Conservation (phyloP, 2,329 filamentous ascomycete genomes). For the Helminthosporium solani region DNA sequence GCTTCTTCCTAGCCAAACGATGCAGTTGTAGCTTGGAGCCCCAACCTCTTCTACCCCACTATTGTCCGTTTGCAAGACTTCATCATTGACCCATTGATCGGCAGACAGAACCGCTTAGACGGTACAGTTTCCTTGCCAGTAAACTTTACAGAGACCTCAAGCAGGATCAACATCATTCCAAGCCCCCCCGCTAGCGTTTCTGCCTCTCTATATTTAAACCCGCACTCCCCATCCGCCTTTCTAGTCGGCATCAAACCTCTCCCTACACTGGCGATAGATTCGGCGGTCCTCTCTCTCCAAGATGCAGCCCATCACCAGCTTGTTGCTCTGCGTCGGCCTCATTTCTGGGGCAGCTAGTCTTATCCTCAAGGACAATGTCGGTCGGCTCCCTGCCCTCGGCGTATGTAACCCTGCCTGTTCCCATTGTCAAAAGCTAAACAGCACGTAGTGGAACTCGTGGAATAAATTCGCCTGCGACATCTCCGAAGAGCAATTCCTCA, state of each 20-base stretch:
- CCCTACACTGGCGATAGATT: no score
- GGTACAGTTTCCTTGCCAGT: no score
- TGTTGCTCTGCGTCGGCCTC: neutral
- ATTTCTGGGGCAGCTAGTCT: conserved; percentile 1
- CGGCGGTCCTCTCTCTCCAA: neutral
- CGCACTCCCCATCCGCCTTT: no score
- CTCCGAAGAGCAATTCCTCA: conserved; percentile 52
- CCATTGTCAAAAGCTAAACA: neutral
- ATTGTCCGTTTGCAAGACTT: neutral
- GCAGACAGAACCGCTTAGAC: no score
- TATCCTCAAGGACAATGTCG: conserved; percentile 12
- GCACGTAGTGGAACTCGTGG: conserved; percentile 51
- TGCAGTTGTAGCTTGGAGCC: no score
- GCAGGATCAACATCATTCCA: no score
- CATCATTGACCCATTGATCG: neutral
- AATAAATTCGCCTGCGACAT: conserved; percentile 57
- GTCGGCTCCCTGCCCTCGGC: conserved; percentile 21
- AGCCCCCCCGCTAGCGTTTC: no score
- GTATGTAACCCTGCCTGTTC: conserved; percentile 4
- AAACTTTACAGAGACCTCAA: no score
- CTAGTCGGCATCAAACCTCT: no score
- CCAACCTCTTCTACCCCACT: neutral
- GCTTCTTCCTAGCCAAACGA: no score
- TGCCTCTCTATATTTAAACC: no score
- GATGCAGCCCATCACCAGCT: neutral